Conservation (phyloP, 768 basidiomycete genomes). For the Hydnomerulius pinastri region DNA sequence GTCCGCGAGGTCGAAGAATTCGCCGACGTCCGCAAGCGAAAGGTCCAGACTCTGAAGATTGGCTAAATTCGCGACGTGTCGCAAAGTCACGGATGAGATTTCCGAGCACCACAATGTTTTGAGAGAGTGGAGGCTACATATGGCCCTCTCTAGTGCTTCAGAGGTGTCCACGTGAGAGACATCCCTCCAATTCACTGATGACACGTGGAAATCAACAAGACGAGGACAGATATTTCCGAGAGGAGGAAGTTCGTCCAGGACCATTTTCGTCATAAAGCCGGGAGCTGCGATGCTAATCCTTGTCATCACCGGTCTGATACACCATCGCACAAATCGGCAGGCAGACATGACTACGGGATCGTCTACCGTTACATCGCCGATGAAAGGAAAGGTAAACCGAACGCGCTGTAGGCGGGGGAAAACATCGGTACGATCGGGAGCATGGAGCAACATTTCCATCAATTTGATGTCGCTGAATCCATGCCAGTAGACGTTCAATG, state of each 20-base stretch:
- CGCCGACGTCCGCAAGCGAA: too few species aligned
- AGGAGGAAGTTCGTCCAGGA: background rate
- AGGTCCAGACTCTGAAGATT: too few species aligned
- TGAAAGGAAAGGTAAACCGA: background rate
- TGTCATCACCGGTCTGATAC: background rate
- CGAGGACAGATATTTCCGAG: background rate
- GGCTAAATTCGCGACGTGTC: too few species aligned
- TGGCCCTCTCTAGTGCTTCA: too few species aligned
- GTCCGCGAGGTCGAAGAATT: too few species aligned
- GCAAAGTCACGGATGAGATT: too few species aligned
- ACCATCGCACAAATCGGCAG: background rate
- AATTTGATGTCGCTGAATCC: background rate
- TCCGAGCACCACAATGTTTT: too few species aligned
- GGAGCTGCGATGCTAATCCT: background rate
- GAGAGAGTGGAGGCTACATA: too few species aligned
- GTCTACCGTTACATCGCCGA: background rate
- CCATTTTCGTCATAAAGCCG: background rate
- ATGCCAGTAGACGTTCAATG: too few species aligned
- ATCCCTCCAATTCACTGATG: background rate
- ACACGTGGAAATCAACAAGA: background rate
- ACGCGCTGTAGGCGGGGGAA: background rate
- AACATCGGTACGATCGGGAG: background rate
- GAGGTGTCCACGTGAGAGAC: background rate
- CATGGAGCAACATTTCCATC: background rate
- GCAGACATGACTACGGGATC: background rate